Evolutionary conservation across 108 stramenopile species (phyloP).

Genomic region (Cyclotella distinguenda): DNA sequence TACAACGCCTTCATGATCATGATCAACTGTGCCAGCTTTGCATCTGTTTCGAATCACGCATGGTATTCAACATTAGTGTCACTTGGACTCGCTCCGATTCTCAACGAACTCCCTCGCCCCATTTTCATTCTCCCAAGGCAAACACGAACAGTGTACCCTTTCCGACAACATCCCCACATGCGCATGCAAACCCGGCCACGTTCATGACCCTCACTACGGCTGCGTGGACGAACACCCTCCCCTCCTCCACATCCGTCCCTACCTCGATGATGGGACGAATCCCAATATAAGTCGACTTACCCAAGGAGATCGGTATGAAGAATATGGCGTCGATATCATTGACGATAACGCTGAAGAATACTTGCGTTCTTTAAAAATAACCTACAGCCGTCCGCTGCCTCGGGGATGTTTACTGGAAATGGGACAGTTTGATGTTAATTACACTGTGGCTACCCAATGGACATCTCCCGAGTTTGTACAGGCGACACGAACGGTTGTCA

Average conservation of each 20-base stretch:
- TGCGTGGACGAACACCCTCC: conserved; percentile 90
- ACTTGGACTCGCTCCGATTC: too few relatives aligned
- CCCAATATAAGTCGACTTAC: conserved; percentile 52
- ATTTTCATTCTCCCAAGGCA: conserved; percentile 30
- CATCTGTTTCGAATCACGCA: too few relatives aligned
- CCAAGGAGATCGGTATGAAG: conserved; percentile 87
- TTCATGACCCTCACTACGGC: conserved; percentile 55
- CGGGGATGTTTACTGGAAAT: conserved; percentile 81
- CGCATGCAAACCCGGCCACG: conserved; percentile 78
- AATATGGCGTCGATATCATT: conserved; percentile 82
- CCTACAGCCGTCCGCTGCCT: conserved; percentile 80
- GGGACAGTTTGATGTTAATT: conserved; percentile 88
- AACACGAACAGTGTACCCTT: conserved; percentile 71
- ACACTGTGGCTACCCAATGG: conserved; percentile 92
- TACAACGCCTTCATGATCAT: too few relatives aligned
- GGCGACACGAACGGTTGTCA: conserved; percentile 75
- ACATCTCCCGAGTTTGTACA: conserved; percentile 62
- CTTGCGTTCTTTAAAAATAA: conserved; percentile 76
- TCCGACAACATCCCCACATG: conserved; percentile 60
- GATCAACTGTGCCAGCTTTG: too few relatives aligned
- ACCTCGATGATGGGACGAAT: conserved; percentile 16
- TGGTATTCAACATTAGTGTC: too few relatives aligned
- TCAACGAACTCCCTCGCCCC: not conserved
- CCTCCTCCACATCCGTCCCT: conserved; percentile 19
- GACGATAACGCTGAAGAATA: conserved; percentile 91